Percentiles rank a stretch among this genome's conserved stretches.
These are phyloP conservation scores for Penicillium lividum DNA, from an alignment of 495 filamentous ascomycete species.

Conservation along the genomic window DNA sequence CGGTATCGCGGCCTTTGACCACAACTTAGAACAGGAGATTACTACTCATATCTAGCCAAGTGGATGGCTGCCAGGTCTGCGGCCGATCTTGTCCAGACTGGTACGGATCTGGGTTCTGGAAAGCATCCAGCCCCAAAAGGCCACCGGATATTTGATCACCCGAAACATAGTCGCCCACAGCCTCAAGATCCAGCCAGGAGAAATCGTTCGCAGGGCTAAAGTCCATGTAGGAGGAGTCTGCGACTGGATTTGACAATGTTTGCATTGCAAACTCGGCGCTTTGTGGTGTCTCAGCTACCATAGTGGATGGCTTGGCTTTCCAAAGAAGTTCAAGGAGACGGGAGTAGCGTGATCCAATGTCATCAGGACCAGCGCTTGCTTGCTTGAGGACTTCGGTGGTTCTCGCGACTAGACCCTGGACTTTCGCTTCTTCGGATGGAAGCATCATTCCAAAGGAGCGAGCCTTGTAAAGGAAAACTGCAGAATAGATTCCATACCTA, in stretches of 20 bases:
- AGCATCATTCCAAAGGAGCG: constrained; percentile 57
- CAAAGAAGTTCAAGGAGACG: constrained; percentile 56
- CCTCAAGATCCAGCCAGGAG: constrained; percentile 58
- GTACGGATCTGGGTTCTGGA: constrained; percentile 38
- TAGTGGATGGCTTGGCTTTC: constrained; percentile 37
- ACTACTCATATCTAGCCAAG: constrained; percentile 46
- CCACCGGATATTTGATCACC: constrained; percentile 45
- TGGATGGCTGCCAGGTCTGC: constrained; percentile 42
- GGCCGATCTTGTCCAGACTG: constrained; percentile 35
- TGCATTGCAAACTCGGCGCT: constrained; percentile 36
- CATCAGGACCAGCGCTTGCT: constrained; percentile 53
- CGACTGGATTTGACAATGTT: constrained; percentile 29
- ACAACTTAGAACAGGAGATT: constrained; percentile 41
- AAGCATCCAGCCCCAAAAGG: constrained; percentile 39
- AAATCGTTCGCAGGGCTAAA: constrained; percentile 56
- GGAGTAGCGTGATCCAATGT: constrained; percentile 56
- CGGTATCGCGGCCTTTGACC: neutral
- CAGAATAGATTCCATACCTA: constrained; percentile 55
- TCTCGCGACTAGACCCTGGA: constrained; percentile 53
- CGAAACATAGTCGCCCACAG: constrained; percentile 57
- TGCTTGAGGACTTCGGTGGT: constrained; percentile 53
- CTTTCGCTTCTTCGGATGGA: constrained; percentile 51
- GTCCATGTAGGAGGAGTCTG: constrained; percentile 42
- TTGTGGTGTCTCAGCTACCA: constrained; percentile 34
- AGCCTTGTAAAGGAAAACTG: constrained; percentile 59